Conservation (phyloP, 2,329 filamentous ascomycete species). For the Colletotrichum echinochloae region DNA sequence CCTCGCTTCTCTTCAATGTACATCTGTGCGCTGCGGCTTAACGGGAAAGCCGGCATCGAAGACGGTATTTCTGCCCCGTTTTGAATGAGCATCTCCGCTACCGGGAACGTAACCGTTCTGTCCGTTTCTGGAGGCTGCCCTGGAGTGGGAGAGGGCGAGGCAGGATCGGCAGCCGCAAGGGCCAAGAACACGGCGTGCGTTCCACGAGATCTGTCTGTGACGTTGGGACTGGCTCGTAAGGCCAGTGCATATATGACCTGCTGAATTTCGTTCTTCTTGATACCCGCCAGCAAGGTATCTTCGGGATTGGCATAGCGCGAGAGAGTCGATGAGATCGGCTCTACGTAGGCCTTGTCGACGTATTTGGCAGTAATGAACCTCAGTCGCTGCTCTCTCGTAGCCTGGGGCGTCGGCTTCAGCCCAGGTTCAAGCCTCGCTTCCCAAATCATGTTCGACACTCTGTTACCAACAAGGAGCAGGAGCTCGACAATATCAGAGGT, state of each 20-base stretch:
- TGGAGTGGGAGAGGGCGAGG: constrained; percentile 71
- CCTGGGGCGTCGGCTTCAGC: constrained; percentile 79
- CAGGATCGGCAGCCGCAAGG: constrained; percentile 91
- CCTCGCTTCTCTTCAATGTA: constrained; percentile 85
- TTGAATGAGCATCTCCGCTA: constrained; percentile 91
- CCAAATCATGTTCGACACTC: constrained; percentile 97
- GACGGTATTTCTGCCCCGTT: constrained; percentile 91
- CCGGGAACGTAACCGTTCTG: constrained; percentile 79
- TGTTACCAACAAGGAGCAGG: constrained; percentile 89
- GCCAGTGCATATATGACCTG: constrained; percentile 92
- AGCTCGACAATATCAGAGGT: constrained; percentile 97
- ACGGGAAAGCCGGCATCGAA: constrained; percentile 81
- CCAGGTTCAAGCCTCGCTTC: constrained; percentile 83
- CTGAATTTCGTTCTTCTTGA: constrained; percentile 96
- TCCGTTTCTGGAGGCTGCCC: constrained; percentile 55
- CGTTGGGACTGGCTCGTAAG: constrained; percentile 87
- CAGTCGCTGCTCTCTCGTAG: constrained; percentile 90
- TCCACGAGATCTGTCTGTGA: constrained; percentile 84
- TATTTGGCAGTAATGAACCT: constrained; percentile 97
- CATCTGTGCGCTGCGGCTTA: constrained; percentile 81
- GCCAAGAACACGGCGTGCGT: constrained; percentile 93
- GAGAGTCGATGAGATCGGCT: constrained; percentile 79
- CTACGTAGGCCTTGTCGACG: constrained; percentile 83
- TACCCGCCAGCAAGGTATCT: constrained; percentile 88
- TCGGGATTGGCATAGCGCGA: constrained; percentile 84